Evolutionary conservation across 1,284 basidiomycete species (phyloP), one percentile per base, ranked within the genome.

Genomic region (Apiotrichum montevideense): DNA sequence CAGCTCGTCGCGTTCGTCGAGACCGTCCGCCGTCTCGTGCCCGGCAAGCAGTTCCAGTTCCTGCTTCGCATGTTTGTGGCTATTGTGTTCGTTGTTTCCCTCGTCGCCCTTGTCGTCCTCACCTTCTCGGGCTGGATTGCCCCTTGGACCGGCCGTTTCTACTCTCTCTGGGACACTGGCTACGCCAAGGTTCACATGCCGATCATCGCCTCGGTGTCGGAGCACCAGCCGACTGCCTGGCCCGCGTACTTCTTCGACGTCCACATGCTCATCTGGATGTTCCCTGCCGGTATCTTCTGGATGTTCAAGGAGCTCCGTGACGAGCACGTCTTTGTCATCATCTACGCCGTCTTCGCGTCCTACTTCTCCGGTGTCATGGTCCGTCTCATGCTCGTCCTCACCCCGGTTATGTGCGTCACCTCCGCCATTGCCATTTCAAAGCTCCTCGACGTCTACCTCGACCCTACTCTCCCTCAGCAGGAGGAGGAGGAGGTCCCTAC

Each of bases 291-390:
- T 60, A 90, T 98, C 48, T 83, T 90, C 69, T 79, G 96, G 63
- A 94, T 91, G 77, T 98, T 98, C 88, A 85, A 84, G 62, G 84
- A 95, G 72, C 81, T 99, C 35, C 85, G 91, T 35, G 96, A 99
- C 75, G 96, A 98, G 74, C 96, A 98, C 72, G 82, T 99, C 65
- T 99, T 99, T 75, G 90, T 99, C 69, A 96, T 99, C 80, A 94
- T 98, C 78, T 99, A 98, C 77, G 87, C 94, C 33, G 85, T 93
- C 63, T 85, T 98, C 71, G 91, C 88, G 48, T 91, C 90, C 71
- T 99, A 99, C 82, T 99, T 99, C 75, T 95, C 96, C 9, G 94
- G 95, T 55, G 96, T 98, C 74, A 98, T 98, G 95, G 95, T 98
- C 59, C 90, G 94, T 54, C 65, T 77, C 51, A 74, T 77, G 73